Evolutionary conservation across 179 eudicot genomes (phyloP), one percentile per base, ranked within the genome.

Genomic region (Amaranthus tricolor): DNA sequence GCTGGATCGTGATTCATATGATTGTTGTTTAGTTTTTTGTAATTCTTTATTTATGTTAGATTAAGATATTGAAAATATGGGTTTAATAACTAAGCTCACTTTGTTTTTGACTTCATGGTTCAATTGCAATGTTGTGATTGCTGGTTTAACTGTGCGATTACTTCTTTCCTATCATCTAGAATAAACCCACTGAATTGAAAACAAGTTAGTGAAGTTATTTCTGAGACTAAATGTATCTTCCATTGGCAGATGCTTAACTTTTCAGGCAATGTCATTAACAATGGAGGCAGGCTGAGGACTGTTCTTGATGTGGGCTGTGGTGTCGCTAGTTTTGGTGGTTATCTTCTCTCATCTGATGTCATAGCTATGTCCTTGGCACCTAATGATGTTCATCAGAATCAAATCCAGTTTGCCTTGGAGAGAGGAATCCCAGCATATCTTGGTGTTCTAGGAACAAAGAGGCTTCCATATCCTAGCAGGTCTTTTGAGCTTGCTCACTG

Each of bases 381-480:
- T 17, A 95, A 95, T 52, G 99, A 95, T 44, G 99, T 95, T 80
- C 99, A 95, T 82, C 99, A 95, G 70, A 95, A 95, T 71, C 99
- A 95, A 77, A 95, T 95, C 84, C 99, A 95, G 72, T 95, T 95
- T 70, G 99, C 99, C 16, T 69, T 95, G 73, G 99, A 95, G 85
- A 90, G 99, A 88, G 99, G 99, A 76, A 91, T 95, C 73, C 98
- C 99, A 45, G 99, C 99, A 68, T 93, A 89, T 83, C 98, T 95
- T 64, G 99, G 99, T 54, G 98, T 95, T 76, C 84, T 95, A 66
- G 99, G 99, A 73, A 95, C 98, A 40, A 93, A 95, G 87, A 89
- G 99, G 86, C 91, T 95, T 76, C 99, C 99, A 49, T 95, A 95
- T 74, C 99, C 99, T 15, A 95, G 99, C 83, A 84, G 99, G 74